phyloP scores from a whole-genome alignment of 306 rosid species.

The Lathyrus sativus region DNA sequence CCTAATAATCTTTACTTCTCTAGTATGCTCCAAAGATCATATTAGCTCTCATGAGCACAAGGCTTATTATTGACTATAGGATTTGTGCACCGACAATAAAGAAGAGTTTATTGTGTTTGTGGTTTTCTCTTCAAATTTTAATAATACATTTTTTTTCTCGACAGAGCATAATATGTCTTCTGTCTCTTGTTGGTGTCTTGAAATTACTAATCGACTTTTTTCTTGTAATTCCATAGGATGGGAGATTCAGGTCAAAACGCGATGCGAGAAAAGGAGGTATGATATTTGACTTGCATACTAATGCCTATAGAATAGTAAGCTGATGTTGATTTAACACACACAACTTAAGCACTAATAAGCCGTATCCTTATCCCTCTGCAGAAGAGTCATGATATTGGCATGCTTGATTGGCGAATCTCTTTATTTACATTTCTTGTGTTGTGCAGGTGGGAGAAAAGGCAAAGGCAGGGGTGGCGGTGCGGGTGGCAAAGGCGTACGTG shows the following conservation, averaged over 20 bases:
- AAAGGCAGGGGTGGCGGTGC: slow-evolving; percentile 69
- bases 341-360: background rate
- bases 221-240: slow-evolving; percentile 67
- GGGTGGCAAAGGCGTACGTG: slow-evolving; percentile 85
- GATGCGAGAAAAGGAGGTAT: slow-evolving; percentile 97
- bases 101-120: background rate
- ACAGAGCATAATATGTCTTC: background rate
- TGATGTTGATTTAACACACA: slow-evolving; percentile 22
- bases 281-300: slow-evolving; percentile 26
- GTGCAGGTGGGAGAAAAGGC: slow-evolving; percentile 84
- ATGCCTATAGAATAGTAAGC: slow-evolving; percentile 8
- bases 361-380: background rate
- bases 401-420: slow-evolving; percentile 16
- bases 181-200: slow-evolving; percentile 29
- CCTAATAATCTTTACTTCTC: background rate
- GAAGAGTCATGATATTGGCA: background rate
- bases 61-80: background rate
- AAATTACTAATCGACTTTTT: slow-evolving; percentile 38
- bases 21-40: slow-evolving; percentile 1
- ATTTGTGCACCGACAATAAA: background rate
- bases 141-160: slow-evolving; percentile 28
- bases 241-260: slow-evolving; percentile 96
- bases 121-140: slow-evolving; percentile 4
- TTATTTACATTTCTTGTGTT: slow-evolving; percentile 24
- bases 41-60: slow-evolving; percentile 9